phyloP scores from a whole-genome alignment of 1,139 yeast species.

The Candida glucosophila region DNA sequence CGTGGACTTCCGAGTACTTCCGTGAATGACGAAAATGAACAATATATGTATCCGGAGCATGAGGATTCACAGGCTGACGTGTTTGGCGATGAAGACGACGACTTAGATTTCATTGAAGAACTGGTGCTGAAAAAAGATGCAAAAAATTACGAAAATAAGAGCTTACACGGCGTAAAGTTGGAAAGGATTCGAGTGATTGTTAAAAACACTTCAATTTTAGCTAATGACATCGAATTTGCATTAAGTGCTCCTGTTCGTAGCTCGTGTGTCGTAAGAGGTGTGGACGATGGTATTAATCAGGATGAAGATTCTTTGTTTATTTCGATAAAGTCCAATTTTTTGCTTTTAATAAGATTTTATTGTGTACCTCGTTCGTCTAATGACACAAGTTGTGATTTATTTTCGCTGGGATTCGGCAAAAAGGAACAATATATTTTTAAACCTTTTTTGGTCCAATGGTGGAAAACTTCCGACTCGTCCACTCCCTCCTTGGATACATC shows the following conservation, averaged over 20 bases:
- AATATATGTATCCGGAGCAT: slow-evolving; percentile 25
- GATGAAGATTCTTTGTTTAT: slow-evolving; percentile 38
- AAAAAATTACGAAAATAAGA: background rate
- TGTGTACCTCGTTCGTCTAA: slow-evolving; percentile 22
- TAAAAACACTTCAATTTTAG: slow-evolving; percentile 24
- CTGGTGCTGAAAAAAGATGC: slow-evolving; percentile 1
- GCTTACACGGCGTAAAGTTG: slow-evolving; percentile 3
- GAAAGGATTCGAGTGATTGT: slow-evolving; percentile 19
- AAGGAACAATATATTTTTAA: slow-evolving; percentile 15
- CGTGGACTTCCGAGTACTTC: slow-evolving; percentile 25
- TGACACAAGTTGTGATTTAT: slow-evolving; percentile 17
- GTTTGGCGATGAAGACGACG: slow-evolving; percentile 29
- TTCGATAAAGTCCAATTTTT: slow-evolving; percentile 33
- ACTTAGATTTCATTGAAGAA: slow-evolving; percentile 7
- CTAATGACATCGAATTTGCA: slow-evolving; percentile 24
- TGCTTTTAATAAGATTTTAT: slow-evolving; percentile 28
- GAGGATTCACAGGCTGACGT: slow-evolving; percentile 34
- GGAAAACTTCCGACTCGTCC: slow-evolving; percentile 23
- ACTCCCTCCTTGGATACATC: slow-evolving; percentile 21
- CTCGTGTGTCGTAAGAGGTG: slow-evolving; percentile 24
- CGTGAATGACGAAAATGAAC: slow-evolving; percentile 33
- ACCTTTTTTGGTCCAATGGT: slow-evolving; percentile 47
- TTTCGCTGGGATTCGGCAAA: background rate
- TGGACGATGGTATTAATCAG: slow-evolving; percentile 7
- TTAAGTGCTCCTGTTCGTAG: slow-evolving; percentile 30